Conservation (phyloP, 2,329 filamentous ascomycete species). For the Aureobasidium sp. region DNA sequence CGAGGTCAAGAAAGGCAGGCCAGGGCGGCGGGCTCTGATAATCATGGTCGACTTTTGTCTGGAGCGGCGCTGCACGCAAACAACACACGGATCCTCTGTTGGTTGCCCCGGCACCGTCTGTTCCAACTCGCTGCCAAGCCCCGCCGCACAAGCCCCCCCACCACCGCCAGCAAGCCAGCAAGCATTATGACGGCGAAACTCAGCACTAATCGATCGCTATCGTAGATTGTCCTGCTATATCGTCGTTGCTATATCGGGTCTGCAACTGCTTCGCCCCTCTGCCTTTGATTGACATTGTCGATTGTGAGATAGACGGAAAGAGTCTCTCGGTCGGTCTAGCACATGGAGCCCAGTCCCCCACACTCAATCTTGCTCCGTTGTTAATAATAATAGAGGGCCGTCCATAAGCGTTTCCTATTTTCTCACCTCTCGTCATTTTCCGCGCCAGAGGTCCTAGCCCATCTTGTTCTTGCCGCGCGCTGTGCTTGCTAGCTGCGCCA, state of each 20-base stretch:
- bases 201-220: background rate
- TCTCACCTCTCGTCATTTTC: background rate
- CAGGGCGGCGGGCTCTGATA: background rate
- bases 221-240: background rate
- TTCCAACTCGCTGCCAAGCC: background rate
- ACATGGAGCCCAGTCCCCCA: background rate
- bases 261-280: background rate
- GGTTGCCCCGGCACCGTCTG: background rate
- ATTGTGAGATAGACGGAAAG: background rate
- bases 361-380: background rate
- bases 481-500: conserved; percentile 12
- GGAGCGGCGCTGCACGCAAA: background rate
- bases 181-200: background rate
- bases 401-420: background rate
- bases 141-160: background rate
- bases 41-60: background rate
- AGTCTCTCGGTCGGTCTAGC: background rate
- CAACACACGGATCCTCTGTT: conserved; percentile 2
- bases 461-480: conserved; percentile 7
- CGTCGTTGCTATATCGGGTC: background rate
- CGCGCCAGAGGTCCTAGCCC: background rate
- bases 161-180: background rate
- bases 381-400: background rate
- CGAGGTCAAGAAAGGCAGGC: conserved; percentile 6
- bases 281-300: background rate